Evolutionary conservation across 1,284 basidiomycete genomes (phyloP).

Genomic region (Anthracocystis walkeri): DNA sequence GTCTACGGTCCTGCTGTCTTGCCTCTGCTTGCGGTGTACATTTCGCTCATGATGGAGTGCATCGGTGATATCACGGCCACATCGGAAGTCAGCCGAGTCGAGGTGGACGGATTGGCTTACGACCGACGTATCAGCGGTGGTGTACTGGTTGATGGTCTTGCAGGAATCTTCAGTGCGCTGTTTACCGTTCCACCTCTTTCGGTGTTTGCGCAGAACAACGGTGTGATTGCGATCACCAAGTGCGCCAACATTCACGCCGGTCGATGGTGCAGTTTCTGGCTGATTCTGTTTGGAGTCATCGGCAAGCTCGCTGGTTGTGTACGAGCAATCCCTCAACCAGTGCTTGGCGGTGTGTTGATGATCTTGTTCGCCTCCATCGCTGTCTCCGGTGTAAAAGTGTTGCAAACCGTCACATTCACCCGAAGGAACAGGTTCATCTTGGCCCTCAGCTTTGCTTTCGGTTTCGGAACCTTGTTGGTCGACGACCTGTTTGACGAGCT

Average conservation of each 20-base stretch:
- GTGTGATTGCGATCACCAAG: slow-evolving; percentile 70
- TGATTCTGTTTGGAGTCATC: slow-evolving; percentile 72
- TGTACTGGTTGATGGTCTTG: slow-evolving; percentile 79
- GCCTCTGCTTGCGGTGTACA: slow-evolving; percentile 84
- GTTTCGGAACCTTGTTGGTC: slow-evolving; percentile 76
- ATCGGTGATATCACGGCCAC: slow-evolving; percentile 88
- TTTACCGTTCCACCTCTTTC: slow-evolving; percentile 84
- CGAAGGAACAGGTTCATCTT: slow-evolving; percentile 81
- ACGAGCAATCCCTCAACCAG: slow-evolving; percentile 77
- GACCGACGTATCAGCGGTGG: slow-evolving; percentile 87
- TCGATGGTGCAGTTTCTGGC: slow-evolving; percentile 57
- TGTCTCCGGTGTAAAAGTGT: slow-evolving; percentile 78
- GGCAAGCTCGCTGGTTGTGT: slow-evolving; percentile 80
- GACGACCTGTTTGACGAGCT: slow-evolving; percentile 69
- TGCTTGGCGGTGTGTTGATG: slow-evolving; percentile 77
- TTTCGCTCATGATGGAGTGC: slow-evolving; percentile 78
- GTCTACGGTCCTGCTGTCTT: slow-evolving; percentile 85
- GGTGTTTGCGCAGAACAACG: slow-evolving; percentile 85
- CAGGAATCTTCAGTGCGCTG: slow-evolving; percentile 76
- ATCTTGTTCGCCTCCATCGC: slow-evolving; percentile 71
- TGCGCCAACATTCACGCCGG: slow-evolving; percentile 61
- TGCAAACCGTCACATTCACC: slow-evolving; percentile 77
- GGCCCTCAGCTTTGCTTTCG: slow-evolving; percentile 75
- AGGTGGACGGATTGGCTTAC: slow-evolving; percentile 71
- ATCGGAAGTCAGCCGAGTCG: slow-evolving; percentile 80